Conservation (phyloP, 805 yeast genomes). For the Yamadazyma sp. region DNA sequence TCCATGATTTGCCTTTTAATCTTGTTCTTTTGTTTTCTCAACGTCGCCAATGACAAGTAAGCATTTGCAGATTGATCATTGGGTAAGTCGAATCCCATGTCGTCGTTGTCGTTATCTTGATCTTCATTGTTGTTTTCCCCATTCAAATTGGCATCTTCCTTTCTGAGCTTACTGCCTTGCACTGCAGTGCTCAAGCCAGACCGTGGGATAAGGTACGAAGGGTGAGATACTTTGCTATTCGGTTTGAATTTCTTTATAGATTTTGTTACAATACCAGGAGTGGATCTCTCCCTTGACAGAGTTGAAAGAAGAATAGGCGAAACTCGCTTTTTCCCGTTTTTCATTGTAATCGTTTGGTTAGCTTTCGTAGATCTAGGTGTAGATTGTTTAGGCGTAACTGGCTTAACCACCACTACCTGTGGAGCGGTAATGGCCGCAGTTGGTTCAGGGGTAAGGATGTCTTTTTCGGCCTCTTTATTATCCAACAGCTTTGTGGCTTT, state of each 20-base stretch:
- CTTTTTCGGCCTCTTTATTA: neutral
- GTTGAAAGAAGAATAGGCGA: slow-evolving; percentile 65
- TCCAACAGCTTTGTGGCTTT: slow-evolving; percentile 18
- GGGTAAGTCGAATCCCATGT: slow-evolving; percentile 35
- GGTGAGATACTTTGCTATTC: slow-evolving; percentile 39
- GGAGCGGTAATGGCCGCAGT: too few relatives aligned
- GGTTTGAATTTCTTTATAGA: slow-evolving; percentile 21
- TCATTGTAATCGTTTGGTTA: slow-evolving; percentile 54
- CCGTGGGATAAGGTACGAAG: slow-evolving; percentile 56
- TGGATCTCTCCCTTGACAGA: slow-evolving; percentile 16
- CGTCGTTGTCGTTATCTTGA: slow-evolving; percentile 51
- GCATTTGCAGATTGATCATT: slow-evolving; percentile 12
- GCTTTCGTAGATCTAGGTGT: slow-evolving; percentile 10
- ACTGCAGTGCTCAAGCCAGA: slow-evolving; percentile 65
- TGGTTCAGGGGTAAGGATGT: slow-evolving; percentile 9
- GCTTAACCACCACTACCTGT: too few relatives aligned
- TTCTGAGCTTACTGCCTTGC: slow-evolving; percentile 46
- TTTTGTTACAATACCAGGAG: slow-evolving; percentile 8
- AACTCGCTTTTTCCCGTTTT: slow-evolving; percentile 75
- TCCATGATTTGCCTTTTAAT: slow-evolving; percentile 31
- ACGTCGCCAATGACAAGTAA: slow-evolving; percentile 29
- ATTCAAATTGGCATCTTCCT: slow-evolving; percentile 15
- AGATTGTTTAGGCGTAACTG: neutral
- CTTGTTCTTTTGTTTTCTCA: slow-evolving; percentile 33
- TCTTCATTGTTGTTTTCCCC: slow-evolving; percentile 23